Conservation (phyloP, 345 rosid species). For the Microcos paniculata region DNA sequence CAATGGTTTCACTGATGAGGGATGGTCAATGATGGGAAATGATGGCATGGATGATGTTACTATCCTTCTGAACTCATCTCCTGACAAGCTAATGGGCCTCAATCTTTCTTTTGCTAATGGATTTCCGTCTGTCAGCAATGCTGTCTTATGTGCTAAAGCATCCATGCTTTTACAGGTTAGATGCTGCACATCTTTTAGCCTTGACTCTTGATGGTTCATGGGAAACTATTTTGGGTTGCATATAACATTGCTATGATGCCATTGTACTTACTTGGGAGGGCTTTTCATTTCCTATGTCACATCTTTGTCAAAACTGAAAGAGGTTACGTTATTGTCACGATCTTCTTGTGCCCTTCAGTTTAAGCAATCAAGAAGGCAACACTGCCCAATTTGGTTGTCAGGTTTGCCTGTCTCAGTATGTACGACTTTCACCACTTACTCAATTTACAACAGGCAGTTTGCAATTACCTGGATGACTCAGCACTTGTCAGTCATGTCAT, state of each 20-base stretch:
- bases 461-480: background rate
- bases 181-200: background rate
- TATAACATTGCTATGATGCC: background rate
- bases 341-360: background rate
- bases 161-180: conserved; percentile 98
- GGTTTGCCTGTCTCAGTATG: background rate
- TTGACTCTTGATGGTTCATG: conserved; percentile 10
- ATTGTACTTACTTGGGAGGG: background rate
- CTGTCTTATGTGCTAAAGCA: conserved; percentile 92
- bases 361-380: background rate
- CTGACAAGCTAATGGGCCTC: conserved; percentile 91
- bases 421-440: background rate
- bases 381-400: background rate
- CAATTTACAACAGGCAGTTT: background rate
- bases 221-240: background rate
- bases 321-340: background rate
- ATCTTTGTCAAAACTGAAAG: background rate
- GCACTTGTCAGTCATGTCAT: background rate
- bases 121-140: conserved; percentile 75
- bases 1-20: conserved; percentile 94
- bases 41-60: conserved; percentile 98
- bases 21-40: conserved; percentile 90
- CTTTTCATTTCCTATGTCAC: background rate
- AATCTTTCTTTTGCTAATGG: conserved; percentile 84
- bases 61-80: conserved; percentile 86